Evolutionary conservation across 2,329 filamentous ascomycete genomes (phyloP), one percentile per base, ranked within the genome.

Genomic region (Nothophaeocryptopus gaeumannii): DNA sequence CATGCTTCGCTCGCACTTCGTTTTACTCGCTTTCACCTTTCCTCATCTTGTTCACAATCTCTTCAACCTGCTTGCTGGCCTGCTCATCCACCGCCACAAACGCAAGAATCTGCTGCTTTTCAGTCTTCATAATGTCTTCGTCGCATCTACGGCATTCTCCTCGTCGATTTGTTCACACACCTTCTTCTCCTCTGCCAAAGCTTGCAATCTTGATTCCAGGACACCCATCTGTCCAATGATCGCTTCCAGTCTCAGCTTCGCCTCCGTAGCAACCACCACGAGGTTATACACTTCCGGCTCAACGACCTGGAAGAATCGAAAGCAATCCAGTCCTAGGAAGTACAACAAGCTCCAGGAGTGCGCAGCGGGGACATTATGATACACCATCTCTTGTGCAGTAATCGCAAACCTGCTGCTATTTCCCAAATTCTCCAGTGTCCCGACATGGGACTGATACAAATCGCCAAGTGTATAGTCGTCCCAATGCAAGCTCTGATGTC

Each of bases 241-340:
- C 5, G 46, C 41, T 11, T 43, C 44, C 0, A 51, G 11, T 5
- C 32, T 30, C 9, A 55, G 26, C 5, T 26, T 45, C 3, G 41
- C 39, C 26, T 40, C 45, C 8, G 26, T 44, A 3, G 37, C 29
- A 10, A 16, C 20, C n/a, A 41, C 11, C 8, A 46, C 45, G 9
- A 55, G 31, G 5, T 42, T 15, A n/a, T 46, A 30, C 2, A 55
- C 26, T 2, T 14, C 33, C 2, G 15, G 5, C 5, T 7, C 11
- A 5, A 49, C 45, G 36, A 43, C 36, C 4, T 15, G 26, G 5
- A 54, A 26, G 33, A 56, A 54, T 2, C 46, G 33, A 11, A 43
- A 30, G 4, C 54, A 56, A 1, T 36, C 15, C n/a, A 47, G 13
- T 16, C 49, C 13, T 4, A 51, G 15, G 9, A 36, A 39, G 20